phyloP scores from a whole-genome alignment of 73 alveolate species.

The Effrenium voratum region DNA sequence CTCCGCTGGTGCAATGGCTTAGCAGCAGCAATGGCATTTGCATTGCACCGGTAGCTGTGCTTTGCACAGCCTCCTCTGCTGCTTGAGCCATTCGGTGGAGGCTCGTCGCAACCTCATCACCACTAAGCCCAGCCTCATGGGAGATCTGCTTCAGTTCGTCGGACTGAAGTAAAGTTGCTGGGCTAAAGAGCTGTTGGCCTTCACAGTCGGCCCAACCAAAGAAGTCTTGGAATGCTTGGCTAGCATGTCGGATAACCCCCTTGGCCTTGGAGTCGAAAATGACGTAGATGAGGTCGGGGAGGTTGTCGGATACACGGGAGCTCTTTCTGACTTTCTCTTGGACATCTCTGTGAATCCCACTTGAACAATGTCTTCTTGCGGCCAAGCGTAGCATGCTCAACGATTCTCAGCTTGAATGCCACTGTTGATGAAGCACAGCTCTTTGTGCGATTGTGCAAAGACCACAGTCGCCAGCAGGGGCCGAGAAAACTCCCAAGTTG shows the following conservation, averaged over 20 bases:
- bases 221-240: constrained; percentile 40
- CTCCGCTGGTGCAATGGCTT: not conserved
- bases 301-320: not conserved
- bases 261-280: constrained; percentile 42
- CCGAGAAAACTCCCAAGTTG: not conserved
- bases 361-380: not conserved
- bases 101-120: not conserved
- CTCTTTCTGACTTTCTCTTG: not conserved
- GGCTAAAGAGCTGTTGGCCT: not conserved
- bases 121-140: constrained; percentile 28
- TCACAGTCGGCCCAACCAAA: constrained; percentile 6
- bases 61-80: constrained; percentile 44
- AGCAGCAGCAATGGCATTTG: not conserved
- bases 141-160: constrained; percentile 9
- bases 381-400: constrained; percentile 49
- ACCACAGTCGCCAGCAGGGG: not conserved
- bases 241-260: constrained; percentile 36
- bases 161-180: constrained; percentile 39
- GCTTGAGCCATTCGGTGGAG: constrained; percentile 12
- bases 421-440: no score
- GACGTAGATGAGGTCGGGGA: constrained; percentile 35
- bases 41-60: not conserved
- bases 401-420: no score
- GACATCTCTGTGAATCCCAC: not conserved
- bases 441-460: no score